phyloP scores from a whole-genome alignment of 108 stramenopile genomes.

The Nannochloropsis oceanica region DNA sequence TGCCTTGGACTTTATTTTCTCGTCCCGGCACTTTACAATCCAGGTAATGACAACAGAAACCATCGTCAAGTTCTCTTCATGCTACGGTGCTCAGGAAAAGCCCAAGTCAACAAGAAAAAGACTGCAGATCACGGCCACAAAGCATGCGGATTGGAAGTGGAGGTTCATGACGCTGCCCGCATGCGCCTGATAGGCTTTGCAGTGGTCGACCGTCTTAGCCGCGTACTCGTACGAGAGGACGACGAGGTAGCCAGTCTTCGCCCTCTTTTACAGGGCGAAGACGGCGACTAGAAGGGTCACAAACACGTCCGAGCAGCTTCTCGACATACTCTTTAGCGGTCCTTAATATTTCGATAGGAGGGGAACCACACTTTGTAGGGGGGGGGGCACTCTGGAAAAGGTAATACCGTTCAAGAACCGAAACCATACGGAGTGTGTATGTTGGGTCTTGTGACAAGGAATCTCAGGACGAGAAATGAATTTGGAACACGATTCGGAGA shows the following conservation, averaged over 20 bases:
- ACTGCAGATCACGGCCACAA: not conserved
- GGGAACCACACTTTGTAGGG: no score
- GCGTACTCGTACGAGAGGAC: slow-evolving; percentile 1
- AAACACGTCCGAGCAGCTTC: not conserved
- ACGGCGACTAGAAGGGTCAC: not conserved
- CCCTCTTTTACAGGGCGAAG: not conserved
- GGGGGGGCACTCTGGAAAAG: no score
- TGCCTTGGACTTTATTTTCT: not conserved
- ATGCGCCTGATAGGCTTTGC: not conserved
- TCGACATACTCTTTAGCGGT: no score
- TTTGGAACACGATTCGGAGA: no score
- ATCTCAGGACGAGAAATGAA: no score
- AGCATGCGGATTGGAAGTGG: not conserved
- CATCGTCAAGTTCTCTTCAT: no score
- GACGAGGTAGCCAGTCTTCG: not conserved
- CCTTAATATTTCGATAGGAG: no score
- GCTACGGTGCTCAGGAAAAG: not conserved
- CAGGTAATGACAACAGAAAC: not conserved
- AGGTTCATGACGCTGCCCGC: not conserved
- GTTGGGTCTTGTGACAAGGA: no score
- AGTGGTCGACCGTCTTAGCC: not conserved
- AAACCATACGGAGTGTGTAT: no score
- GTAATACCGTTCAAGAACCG: no score
- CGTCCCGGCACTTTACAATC: not conserved
- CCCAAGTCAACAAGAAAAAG: not conserved